Base-by-base conservation (phyloP, 345 rosid species). In the Lepidium africanum region DNA sequence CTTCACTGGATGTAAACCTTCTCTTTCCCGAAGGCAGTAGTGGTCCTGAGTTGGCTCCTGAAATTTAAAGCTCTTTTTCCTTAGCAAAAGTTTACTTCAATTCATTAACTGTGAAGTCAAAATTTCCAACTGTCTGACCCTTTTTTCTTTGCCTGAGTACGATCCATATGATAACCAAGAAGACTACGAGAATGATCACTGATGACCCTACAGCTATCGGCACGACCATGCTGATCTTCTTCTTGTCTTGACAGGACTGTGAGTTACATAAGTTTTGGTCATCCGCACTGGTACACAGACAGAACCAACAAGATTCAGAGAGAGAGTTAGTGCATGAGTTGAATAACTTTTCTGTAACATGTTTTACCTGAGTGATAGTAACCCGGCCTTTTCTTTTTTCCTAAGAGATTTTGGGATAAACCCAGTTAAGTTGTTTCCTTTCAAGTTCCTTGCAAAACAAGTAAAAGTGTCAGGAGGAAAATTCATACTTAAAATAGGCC, bases 391-490 rank as follows among this genome's bases (percentile, higher is more conserved):
- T 13, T 74, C 54, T 62, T 61, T 81, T 17, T 79, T 74, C 14
- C 56, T 7, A 47, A 85, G 83, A 16, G 43, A 71, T n/a, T 17
- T 17, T 38, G 89, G 83, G 55, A 85, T 59, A 17, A 59, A 13
- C 11, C 89, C 89, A 3, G 77, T 45, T 8, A 81, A 73, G 9
- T 77, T 61, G 50, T 85, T 85, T 62, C 79, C 78, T 63, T 59
- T 38, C 62, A 82, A 49, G 56, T 79, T 73, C 77, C 85, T 85
- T 45, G 61, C 27, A 76, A 21, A 17, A 33, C 5, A 17, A 21
- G 9, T n/a, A 27, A 58, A 57, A 35, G 15, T 56, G 6, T 43
- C 16, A 40, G 50, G 10, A 15, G 11, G 2, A 56, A 55, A 19
- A 13, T 57, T 38, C 46, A 38, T 7, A 17, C 19, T 19, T 17